Conservation (phyloP, 2,329 filamentous ascomycete species). For the Cladosporium sp. region DNA sequence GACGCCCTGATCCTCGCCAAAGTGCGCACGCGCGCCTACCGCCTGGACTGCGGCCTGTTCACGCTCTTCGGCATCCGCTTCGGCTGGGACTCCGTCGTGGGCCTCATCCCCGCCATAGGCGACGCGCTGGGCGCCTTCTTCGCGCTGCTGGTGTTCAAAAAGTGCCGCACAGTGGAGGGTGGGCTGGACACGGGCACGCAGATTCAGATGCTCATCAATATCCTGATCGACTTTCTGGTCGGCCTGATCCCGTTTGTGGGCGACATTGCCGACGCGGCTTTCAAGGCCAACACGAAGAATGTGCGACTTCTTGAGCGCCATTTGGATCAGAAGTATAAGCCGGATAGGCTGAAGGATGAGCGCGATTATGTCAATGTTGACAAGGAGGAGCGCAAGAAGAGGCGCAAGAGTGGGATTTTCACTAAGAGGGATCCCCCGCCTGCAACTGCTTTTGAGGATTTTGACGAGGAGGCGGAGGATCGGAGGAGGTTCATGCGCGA, state of each 20-base stretch:
- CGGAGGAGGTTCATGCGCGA: slow-evolving; percentile 15
- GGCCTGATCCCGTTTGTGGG: slow-evolving; percentile 72
- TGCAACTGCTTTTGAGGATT: slow-evolving; percentile 44
- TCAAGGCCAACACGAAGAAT: slow-evolving; percentile 73
- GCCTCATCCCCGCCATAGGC: slow-evolving; percentile 73
- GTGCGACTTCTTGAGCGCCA: slow-evolving; percentile 64
- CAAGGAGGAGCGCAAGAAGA: slow-evolving; percentile 30
- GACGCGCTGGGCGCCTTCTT: slow-evolving; percentile 70
- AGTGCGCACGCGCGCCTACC: slow-evolving; percentile 80
- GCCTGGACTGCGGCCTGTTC: slow-evolving; percentile 79
- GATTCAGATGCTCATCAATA: slow-evolving; percentile 73
- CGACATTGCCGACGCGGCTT: slow-evolving; percentile 67
- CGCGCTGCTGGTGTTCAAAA: slow-evolving; percentile 68
- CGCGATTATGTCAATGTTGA: slow-evolving; percentile 24
- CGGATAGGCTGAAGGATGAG: slow-evolving; percentile 28
- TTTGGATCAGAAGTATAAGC: slow-evolving; percentile 63
- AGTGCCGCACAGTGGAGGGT: slow-evolving; percentile 69
- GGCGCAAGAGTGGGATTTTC: slow-evolving; percentile 29
- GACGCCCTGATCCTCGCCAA: slow-evolving; percentile 79
- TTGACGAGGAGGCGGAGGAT: slow-evolving; percentile 35
- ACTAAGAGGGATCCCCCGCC: slow-evolving; percentile 34
- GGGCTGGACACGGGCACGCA: slow-evolving; percentile 61
- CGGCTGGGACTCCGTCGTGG: slow-evolving; percentile 85
- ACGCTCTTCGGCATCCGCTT: slow-evolving; percentile 76
- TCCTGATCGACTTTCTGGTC: slow-evolving; percentile 66